Evolutionary conservation across 2,329 filamentous ascomycete species (phyloP).

Genomic region (Claviceps fusiformis): DNA sequence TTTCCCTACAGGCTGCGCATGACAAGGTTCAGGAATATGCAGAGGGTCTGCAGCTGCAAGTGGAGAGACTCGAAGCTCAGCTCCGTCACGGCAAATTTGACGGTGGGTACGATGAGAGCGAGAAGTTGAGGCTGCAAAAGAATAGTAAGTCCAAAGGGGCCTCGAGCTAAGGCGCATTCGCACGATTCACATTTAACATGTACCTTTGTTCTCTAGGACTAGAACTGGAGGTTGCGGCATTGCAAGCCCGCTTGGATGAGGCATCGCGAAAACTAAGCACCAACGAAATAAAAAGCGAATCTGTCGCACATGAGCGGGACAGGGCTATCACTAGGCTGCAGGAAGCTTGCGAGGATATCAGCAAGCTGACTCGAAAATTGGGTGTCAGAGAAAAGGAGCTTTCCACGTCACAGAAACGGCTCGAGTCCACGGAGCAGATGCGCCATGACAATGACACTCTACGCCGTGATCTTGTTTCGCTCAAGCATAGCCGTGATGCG

Average conservation of each 20-base stretch:
- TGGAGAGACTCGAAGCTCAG: constrained; percentile 35
- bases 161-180: too few species aligned
- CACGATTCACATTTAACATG: not conserved
- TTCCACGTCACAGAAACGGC: constrained; percentile 26
- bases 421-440: constrained; percentile 26
- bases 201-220: constrained; percentile 28
- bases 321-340: constrained; percentile 49
- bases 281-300: constrained; percentile 50
- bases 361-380: constrained; percentile 31
- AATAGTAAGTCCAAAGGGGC: constrained; percentile 32
- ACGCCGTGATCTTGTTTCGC: constrained; percentile 25
- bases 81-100: constrained; percentile 31
- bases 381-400: constrained; percentile 28
- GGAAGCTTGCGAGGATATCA: constrained; percentile 45
- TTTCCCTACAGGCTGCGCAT: constrained; percentile 41
- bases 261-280: constrained; percentile 47
- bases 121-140: constrained; percentile 37
- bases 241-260: constrained; percentile 49
- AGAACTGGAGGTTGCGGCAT: constrained; percentile 43
- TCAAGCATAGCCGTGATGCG: constrained; percentile 24
- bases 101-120: constrained; percentile 29
- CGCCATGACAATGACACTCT: constrained; percentile 25
- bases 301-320: constrained; percentile 50
- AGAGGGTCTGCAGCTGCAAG: constrained; percentile 36
- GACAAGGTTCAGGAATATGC: constrained; percentile 42